Percentiles rank a stretch among this genome's conserved stretches.
phyloP scores from a whole-genome alignment of 1,284 basidiomycete species.

The Dichomitus squalens region DNA sequence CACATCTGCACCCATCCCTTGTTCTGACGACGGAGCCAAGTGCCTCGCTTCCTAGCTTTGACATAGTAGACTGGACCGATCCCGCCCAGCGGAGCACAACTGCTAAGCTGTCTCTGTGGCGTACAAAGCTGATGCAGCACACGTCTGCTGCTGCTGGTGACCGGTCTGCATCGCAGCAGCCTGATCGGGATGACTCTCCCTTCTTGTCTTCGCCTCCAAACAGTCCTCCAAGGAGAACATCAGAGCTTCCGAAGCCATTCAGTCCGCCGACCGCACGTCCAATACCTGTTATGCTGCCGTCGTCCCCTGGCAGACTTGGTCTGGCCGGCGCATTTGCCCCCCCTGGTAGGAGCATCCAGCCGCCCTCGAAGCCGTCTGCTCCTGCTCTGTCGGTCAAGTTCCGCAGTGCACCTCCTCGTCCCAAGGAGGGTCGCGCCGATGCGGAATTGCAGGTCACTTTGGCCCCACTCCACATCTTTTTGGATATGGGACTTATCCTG shows the following conservation, averaged over 20 bases:
- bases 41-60: constrained; percentile 52
- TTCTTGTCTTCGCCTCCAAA: not conserved
- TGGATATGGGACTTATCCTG: constrained; percentile 62
- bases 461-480: constrained; percentile 70
- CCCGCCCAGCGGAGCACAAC: constrained; percentile 42
- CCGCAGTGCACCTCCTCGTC: constrained; percentile 6
- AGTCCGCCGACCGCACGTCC: constrained; percentile 12
- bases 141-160: constrained; percentile 6
- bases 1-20: constrained; percentile 45
- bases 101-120: constrained; percentile 64
- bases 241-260: constrained; percentile 4
- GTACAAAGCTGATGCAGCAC: constrained; percentile 39
- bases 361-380: constrained; percentile 2
- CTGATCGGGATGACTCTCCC: constrained; percentile 1
- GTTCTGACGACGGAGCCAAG: constrained; percentile 16
- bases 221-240: constrained; percentile 7
- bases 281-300: constrained; percentile 13
- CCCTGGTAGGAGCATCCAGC: constrained; percentile 11
- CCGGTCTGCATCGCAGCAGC: not conserved
- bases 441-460: constrained; percentile 43
- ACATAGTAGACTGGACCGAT: constrained; percentile 65
- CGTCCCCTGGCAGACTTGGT: constrained; percentile 24
- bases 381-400: constrained; percentile 28
- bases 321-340: constrained; percentile 18
- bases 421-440: not conserved